These are phyloP conservation scores for Cercospora sp. DNA, from an alignment of 2,329 filamentous ascomycete species.

Conservation along the genomic window DNA sequence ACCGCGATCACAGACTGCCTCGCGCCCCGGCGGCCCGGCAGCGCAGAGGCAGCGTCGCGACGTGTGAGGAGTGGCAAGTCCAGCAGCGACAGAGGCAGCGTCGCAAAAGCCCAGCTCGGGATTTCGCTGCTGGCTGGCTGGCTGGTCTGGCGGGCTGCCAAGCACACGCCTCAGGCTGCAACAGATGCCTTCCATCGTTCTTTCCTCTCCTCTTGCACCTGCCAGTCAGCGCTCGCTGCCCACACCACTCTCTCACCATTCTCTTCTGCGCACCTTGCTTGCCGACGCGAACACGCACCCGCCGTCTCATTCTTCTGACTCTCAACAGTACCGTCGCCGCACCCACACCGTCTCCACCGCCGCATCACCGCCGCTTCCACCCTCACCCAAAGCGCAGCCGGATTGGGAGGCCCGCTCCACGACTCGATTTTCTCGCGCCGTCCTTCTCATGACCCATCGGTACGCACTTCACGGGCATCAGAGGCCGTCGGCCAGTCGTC, in stretches of 20 bases:
- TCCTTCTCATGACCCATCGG: constrained; percentile 24
- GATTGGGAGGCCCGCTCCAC: constrained; percentile 16
- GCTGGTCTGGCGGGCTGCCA: not conserved
- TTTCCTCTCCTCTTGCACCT: constrained; percentile 5
- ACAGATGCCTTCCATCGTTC: not conserved
- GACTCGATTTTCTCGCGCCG: constrained; percentile 14
- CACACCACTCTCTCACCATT: constrained; percentile 4
- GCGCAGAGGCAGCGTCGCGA: not conserved
- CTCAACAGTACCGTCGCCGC: not conserved
- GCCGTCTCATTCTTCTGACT: constrained; percentile 4
- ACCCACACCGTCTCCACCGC: constrained; percentile 1
- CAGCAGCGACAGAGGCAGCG: not conserved
- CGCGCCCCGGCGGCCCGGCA: not conserved
- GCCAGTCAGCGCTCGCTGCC: constrained; percentile 4
- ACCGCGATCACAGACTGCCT: not conserved
- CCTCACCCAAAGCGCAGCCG: constrained; percentile 11
- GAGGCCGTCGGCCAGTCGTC: constrained; percentile 1
- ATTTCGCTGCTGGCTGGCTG: not conserved
- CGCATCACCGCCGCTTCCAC: constrained; percentile 10
- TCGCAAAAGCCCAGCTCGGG: not conserved
- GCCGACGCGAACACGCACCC: not conserved
- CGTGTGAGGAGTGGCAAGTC: not conserved
- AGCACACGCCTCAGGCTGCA: not conserved
- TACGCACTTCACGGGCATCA: constrained; percentile 12
- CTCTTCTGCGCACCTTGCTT: constrained; percentile 3